Base-by-base conservation (phyloP, 176 grass and related monocot genomes). In the Aechmea fasciata region DNA sequence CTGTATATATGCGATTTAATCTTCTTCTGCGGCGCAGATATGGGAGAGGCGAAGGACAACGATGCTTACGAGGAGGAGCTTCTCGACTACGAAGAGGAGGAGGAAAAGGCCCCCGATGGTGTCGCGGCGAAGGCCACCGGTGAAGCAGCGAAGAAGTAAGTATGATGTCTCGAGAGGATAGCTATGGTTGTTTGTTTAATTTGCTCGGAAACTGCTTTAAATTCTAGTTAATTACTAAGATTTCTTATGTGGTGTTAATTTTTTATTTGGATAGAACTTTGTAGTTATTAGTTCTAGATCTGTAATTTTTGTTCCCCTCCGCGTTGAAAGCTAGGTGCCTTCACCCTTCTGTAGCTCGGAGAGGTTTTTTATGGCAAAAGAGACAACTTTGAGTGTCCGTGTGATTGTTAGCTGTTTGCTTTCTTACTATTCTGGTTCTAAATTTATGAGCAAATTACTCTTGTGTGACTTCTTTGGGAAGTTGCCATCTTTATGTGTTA, bases 1-100 rank as follows among this genome's bases (percentile, higher is more conserved):
- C 10, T 15, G 10, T 19, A 61, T 59, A 19, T 59, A 7, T 61
- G 55, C 20, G 15, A 61, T 9, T 11, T 47, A 51, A 23, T 53
- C 19, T 13, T 15, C 64, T 67, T 9, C 14, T 48, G 13, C 3
- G 17, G 15, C 66, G 26, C 57, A 93, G 90, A 81, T 7, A 99
- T 90, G 94, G 90, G 87, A 73, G 94, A 99, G 61, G 84, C 81
- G 61, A 99, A 84, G 83, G 87, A 99, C 29, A 85, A 88, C 80
- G 94, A 99, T 49, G 81, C 83, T 11, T 99, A 99, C 64, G 94
- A 99, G 67, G 94, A 99, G 90, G 94, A 99, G 82, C 94, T 99
- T 47, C 85, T 99, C 48, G 94, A 93, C 82, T 99, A 99, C 82
- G 94, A 99, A 52, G 94, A 99, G 75, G 94, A 99, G 6, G 94